Base-by-base conservation (phyloP, 2,329 filamentous ascomycete species). In the Lasiodiplodia gonubiensis region DNA sequence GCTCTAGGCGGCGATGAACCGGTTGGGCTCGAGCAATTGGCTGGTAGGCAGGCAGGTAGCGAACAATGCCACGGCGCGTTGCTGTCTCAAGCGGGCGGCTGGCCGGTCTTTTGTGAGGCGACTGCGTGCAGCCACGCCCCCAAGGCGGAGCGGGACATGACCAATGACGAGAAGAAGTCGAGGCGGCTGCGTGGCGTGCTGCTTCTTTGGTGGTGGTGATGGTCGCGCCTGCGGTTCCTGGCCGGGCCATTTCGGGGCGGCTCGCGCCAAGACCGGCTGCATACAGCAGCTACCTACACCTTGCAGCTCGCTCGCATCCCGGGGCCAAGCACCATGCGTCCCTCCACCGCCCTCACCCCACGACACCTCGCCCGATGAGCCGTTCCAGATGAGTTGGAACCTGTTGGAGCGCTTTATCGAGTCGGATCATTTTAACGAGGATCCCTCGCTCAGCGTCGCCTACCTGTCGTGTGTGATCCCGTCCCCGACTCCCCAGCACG, bases 341-440 rank as follows among this genome's bases (percentile, higher is more conserved):
- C 27, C 64, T 42, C 53, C 42, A 46, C 64, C 30, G 46, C 53
- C 57, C 53, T 55, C 42, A 42, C 35, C 33, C 33, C 42, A 57
- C 64, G 39, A 35, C 39, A 48, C 33, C 54, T 59, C 64, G 42
- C 54, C 64, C 53, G 64, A 67, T 67, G 64, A 67, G 30, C 54
- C 54, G 54, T 60, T 67, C 64, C 64, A 37, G 64, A 85, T 85
- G 83, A 84, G 82, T 82, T 94, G 92, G 92, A 91, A 94, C 85
- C 86, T 95, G 84, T 87, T 95, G 79, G 91, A 92, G 85, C 89
- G 92, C 81, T 94, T 94, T 88, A 89, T 95, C 84, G 92, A 94
- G 86, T 93, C 91, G 84, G 92, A 95, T 85, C 91, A 95, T 85
- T 95, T 95, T 86, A 94, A 94, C 84, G 90, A 92, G 82, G 90